phyloP scores from a whole-genome alignment of 1,284 basidiomycete genomes.

The Meira miltonrushii region DNA sequence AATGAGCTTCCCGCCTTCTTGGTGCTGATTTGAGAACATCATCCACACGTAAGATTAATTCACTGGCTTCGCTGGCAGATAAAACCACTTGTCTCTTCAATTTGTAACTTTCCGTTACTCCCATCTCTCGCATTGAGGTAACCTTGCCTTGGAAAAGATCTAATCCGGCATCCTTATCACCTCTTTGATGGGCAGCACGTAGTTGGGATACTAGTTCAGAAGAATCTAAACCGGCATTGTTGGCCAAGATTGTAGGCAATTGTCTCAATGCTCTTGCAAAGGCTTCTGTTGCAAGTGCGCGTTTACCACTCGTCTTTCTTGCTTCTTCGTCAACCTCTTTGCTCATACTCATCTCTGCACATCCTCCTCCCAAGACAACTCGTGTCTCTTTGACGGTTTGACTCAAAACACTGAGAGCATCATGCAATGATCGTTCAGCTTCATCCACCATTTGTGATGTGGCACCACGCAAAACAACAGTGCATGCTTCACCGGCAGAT shows the following conservation, averaged over 20 bases:
- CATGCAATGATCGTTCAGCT: constrained; percentile 93
- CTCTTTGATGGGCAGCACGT: constrained; percentile 89
- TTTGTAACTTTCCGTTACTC: constrained; percentile 94
- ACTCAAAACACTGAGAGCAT: constrained; percentile 91
- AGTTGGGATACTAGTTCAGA: constrained; percentile 87
- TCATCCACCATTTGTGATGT: constrained; percentile 99
- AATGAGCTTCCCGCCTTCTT: constrained; percentile 59
- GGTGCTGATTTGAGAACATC: constrained; percentile 61
- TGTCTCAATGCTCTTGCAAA: constrained; percentile 81
- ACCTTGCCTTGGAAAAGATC: constrained; percentile 83
- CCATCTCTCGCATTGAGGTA: constrained; percentile 79
- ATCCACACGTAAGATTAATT: constrained; percentile 91
- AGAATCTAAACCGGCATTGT: constrained; percentile 96
- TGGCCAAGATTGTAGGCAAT: constrained; percentile 92
- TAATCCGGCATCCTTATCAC: constrained; percentile 74
- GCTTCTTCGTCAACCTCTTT: constrained; percentile 87
- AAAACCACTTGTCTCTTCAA: constrained; percentile 90
- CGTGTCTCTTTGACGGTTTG: constrained; percentile 97
- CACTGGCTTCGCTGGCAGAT: constrained; percentile 90
- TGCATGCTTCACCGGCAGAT: constrained; percentile 96
- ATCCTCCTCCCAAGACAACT: constrained; percentile 88
- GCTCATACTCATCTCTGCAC: constrained; percentile 96
- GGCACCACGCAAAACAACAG: constrained; percentile 91
- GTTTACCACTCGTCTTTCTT: constrained; percentile 81
- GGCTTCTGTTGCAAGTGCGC: constrained; percentile 87